Base-by-base conservation (phyloP, 108 stramenopile genomes). In the Stephanodiscus minutulus region DNA sequence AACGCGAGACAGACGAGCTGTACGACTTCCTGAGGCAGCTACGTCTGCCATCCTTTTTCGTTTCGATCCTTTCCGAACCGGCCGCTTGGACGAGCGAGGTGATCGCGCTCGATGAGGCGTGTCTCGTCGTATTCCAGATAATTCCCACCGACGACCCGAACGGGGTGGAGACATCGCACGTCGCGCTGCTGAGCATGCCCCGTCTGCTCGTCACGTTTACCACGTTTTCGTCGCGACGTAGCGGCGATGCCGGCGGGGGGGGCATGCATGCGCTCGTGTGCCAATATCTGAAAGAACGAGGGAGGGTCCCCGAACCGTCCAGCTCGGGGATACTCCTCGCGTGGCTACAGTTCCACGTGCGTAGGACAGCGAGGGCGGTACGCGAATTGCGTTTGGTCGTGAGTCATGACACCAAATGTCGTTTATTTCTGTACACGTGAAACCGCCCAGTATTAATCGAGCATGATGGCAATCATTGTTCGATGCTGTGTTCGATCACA, bases 311-410 rank as follows among this genome's bases (percentile, higher is more conserved):
- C 31, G 31, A 33, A 5, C 31, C 31, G 39, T 52, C 84, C 11
- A 73, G 33, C 54, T 58, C 73, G 15, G 84, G 82, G 5, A 24
- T 73, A 2, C 61, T 85, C 5, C 64, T 85, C 17, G 78, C 70
- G 13, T 82, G 77, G 82, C 27, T 85, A 18, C 63, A 78, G 20
- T 85, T 82, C 61, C 84, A 85, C 61, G 74, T 85, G 1, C 81
- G 77, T 15, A 61, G 78, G 61, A 85, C 84, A 17, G 70, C 82
- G 7, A 66, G 63, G 33, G 66, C 77, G 1, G 72, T 75, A 18
- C 54, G 82, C 17, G 67, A 76, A 29, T 50, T 85, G 41, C 72
- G 84, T 36, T 25, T 31, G 21, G 27, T 29, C 1, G 76, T 77
- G 24, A 54, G 53, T 54, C 11, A 33, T 5, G 31, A 33, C 31